A percentile compares a stretch with the other conserved stretches of the same genome.
These are phyloP conservation scores for Apiospora sp. DNA, from an alignment of 2,329 filamentous ascomycete genomes.

Conservation along the genomic window DNA sequence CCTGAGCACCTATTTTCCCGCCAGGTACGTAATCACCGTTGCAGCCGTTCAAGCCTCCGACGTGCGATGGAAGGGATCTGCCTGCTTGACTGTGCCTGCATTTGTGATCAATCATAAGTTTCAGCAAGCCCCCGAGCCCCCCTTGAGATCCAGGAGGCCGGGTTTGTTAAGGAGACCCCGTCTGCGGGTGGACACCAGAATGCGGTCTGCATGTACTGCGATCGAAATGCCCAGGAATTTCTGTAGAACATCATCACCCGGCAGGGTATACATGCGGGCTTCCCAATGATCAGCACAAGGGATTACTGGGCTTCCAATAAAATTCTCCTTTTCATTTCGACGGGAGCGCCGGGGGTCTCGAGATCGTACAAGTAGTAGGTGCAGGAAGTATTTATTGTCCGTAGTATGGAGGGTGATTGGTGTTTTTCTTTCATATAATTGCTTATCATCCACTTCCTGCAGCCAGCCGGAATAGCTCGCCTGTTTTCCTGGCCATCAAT, in stretches of 20 bases:
- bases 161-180: constrained; percentile 17
- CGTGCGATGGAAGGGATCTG: neutral
- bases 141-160: neutral
- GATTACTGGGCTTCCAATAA: neutral
- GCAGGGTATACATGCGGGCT: constrained; percentile 18
- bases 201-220: constrained; percentile 6
- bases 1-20: neutral
- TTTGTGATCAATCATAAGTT: constrained; percentile 20
- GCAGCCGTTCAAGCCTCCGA: neutral
- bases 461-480: constrained; percentile 8
- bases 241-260: constrained; percentile 2
- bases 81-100: neutral
- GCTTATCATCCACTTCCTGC: neutral
- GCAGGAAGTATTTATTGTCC: neutral
- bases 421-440: neutral
- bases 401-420: neutral
- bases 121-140: neutral
- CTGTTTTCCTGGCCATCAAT: constrained; percentile 5
- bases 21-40: constrained; percentile 4
- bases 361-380: constrained; percentile 1
- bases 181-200: constrained; percentile 4
- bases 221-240: constrained; percentile 11
- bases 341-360: neutral
- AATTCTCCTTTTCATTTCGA: constrained; percentile 15
- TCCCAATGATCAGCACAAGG: constrained; percentile 19